phyloP scores from a whole-genome alignment of 2,329 filamentous ascomycete genomes.

The Scytalidium sp. region DNA sequence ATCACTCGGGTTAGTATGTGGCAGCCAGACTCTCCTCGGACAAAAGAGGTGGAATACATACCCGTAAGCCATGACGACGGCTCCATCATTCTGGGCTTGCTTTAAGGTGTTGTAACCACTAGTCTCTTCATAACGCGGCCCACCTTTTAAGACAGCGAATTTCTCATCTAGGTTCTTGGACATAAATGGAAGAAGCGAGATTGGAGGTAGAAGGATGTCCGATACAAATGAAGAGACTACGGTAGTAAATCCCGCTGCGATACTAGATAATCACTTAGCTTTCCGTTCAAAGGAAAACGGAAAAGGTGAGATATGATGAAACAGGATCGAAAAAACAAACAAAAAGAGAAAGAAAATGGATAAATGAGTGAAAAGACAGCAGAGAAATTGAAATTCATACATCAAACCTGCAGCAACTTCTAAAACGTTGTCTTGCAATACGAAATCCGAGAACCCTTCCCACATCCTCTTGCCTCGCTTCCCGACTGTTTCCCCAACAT shows the following conservation, averaged over 20 bases:
- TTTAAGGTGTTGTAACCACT: slow-evolving; percentile 67
- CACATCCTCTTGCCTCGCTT: slow-evolving; percentile 43
- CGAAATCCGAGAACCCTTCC: slow-evolving; percentile 69
- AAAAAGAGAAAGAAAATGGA: not conserved
- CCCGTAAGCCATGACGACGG: slow-evolving; percentile 71
- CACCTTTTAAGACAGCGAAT: slow-evolving; percentile 62
- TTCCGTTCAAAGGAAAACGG: not conserved
- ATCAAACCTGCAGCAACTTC: slow-evolving; percentile 75
- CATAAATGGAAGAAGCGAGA: slow-evolving; percentile 67
- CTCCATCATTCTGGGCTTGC: slow-evolving; percentile 68
- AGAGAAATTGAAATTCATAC: no score
- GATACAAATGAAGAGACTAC: slow-evolving; percentile 70
- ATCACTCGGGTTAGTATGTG: not conserved
- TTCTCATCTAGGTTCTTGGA: slow-evolving; percentile 72
- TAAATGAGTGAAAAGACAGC: not conserved
- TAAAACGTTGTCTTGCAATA: slow-evolving; percentile 70
- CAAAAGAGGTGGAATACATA: slow-evolving; percentile 30
- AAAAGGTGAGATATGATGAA: no score
- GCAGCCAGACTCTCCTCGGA: no score
- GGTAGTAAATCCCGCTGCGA: slow-evolving; percentile 68
- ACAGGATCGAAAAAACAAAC: not conserved
- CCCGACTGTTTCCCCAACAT: slow-evolving; percentile 13
- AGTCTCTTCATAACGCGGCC: slow-evolving; percentile 46
- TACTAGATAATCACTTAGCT: slow-evolving; percentile 36
- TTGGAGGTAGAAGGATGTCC: slow-evolving; percentile 66